Percentiles rank a stretch among this genome's conserved stretches.
phyloP scores from a whole-genome alignment of 108 stramenopile genomes.

The Nannochloropsis salina region DNA sequence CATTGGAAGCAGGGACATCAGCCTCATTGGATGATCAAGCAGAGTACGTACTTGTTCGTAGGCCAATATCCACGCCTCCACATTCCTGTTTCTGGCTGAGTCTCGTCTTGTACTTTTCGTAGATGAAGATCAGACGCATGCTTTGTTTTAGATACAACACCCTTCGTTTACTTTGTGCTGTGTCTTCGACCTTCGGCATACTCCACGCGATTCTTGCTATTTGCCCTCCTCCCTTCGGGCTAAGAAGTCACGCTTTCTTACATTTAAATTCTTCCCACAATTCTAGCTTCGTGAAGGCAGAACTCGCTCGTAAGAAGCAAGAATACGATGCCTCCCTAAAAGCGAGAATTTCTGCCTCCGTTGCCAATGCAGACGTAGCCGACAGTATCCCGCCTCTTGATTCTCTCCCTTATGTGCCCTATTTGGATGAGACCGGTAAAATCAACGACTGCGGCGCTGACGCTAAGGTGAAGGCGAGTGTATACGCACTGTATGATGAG shows the following conservation, averaged over 20 bases:
- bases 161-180: no score
- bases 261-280: background rate
- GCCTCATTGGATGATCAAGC: constrained; percentile 8
- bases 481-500: constrained; percentile 46
- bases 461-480: constrained; percentile 38
- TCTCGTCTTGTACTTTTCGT: no score
- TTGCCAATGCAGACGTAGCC: background rate
- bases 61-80: background rate
- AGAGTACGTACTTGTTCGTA: constrained; percentile 16
- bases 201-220: no score
- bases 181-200: no score
- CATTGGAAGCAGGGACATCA: background rate
- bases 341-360: background rate
- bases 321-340: background rate
- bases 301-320: constrained; percentile 20
- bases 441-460: background rate
- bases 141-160: no score
- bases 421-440: constrained; percentile 4
- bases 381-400: constrained; percentile 4
- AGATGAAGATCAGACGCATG: no score
- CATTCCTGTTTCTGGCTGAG: no score
- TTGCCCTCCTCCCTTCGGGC: background rate
- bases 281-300: background rate
- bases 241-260: background rate
- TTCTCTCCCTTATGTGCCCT: constrained; percentile 16